Conservation (phyloP, 805 yeast species). For the Wickerhamomyces chaumierensis region DNA sequence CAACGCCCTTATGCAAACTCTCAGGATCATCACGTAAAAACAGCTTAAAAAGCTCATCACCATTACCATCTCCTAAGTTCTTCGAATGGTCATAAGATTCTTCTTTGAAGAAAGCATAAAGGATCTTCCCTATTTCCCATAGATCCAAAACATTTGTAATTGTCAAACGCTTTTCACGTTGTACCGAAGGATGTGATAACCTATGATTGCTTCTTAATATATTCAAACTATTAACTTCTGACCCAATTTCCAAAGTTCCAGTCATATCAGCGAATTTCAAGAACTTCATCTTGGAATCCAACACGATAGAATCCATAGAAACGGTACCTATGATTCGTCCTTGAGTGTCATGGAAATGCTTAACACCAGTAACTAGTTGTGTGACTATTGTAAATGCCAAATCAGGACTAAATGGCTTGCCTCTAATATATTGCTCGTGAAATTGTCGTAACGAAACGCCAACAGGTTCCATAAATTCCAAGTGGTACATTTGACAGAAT, state of each 20-base stretch:
- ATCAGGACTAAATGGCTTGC: background rate
- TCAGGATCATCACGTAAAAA: background rate
- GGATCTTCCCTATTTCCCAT: background rate
- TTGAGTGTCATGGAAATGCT: too few species aligned
- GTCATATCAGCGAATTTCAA: background rate
- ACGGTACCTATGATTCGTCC: background rate
- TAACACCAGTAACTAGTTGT: background rate
- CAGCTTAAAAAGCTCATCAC: background rate
- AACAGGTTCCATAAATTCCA: background rate
- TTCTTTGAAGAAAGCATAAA: background rate
- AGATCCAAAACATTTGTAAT: background rate
- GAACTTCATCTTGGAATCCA: background rate
- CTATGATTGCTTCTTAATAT: background rate
- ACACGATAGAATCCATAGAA: background rate
- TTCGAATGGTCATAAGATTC: background rate
- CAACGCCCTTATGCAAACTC: background rate
- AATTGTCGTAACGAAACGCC: background rate
- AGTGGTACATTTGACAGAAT: background rate
- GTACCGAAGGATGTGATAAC: background rate
- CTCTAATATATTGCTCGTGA: background rate
- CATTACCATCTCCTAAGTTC: background rate
- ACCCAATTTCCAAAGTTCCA: background rate
- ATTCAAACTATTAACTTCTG: background rate
- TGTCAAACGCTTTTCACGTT: background rate
- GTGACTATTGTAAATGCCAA: background rate